Evolutionary conservation across 2,329 filamentous ascomycete genomes (phyloP).

Genomic region (Tetracladium maxilliforme): DNA sequence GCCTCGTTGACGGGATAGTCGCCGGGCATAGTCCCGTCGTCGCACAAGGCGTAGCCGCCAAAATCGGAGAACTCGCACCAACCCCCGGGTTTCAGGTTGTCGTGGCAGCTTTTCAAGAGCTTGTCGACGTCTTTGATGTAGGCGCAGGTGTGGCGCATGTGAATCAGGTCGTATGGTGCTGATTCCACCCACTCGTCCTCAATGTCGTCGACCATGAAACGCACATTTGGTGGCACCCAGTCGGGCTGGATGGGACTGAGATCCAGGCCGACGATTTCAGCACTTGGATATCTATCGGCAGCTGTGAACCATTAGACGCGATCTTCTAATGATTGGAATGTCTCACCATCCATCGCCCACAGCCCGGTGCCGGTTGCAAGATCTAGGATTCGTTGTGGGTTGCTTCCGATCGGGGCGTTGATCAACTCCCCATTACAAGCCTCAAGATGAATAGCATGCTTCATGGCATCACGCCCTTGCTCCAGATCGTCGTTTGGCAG

Average conservation of each 20-base stretch:
- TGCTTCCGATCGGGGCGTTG: conserved; percentile 27
- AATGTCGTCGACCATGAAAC: conserved; percentile 41
- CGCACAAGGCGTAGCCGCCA: conserved; percentile 29
- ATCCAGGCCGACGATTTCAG: conserved; percentile 17
- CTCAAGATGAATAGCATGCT: conserved; percentile 28
- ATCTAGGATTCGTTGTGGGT: conserved; percentile 36
- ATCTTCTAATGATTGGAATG: neutral
- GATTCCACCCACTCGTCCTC: conserved; percentile 41
- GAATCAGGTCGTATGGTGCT: conserved; percentile 42
- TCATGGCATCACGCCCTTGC: conserved; percentile 42
- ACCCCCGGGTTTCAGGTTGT: conserved; percentile 35
- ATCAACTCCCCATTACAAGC: conserved; percentile 4
- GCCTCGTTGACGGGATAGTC: conserved; percentile 27
- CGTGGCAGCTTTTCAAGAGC: conserved; percentile 22
- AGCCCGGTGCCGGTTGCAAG: conserved; percentile 44
- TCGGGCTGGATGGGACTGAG: conserved; percentile 21
- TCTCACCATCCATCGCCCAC: conserved; percentile 37
- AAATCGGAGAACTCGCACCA: conserved; percentile 42
- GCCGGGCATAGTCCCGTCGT: conserved; percentile 20
- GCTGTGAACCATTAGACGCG: conserved; percentile 2
- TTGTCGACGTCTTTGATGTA: conserved; percentile 39
- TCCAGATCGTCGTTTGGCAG: conserved; percentile 47
- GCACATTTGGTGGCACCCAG: conserved; percentile 37
- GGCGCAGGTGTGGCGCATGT: conserved; percentile 40
- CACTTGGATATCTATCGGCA: conserved; percentile 7